A percentile compares a stretch with the other conserved stretches of the same genome.
Conservation (phyloP, 805 yeast species). For the Kregervanrija fluxuum region DNA sequence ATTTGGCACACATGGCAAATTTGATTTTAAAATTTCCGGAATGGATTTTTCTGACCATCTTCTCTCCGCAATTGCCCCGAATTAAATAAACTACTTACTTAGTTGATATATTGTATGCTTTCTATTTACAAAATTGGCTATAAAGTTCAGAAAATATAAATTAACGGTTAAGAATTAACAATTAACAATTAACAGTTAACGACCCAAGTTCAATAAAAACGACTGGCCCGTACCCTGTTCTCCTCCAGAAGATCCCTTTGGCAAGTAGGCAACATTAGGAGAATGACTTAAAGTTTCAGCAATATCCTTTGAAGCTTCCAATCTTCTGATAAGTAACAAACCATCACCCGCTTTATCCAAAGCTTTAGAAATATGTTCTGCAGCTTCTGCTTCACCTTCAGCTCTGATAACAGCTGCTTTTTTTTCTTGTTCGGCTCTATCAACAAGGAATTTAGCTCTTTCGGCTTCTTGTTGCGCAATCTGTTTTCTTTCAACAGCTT, state of each 20-base stretch:
- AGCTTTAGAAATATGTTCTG: slow-evolving; percentile 90
- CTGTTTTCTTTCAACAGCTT: slow-evolving; percentile 97
- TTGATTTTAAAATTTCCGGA: too few relatives aligned
- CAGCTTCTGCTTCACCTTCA: slow-evolving; percentile 99
- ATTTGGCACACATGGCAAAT: too few relatives aligned
- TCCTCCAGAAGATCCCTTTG: slow-evolving; percentile 39
- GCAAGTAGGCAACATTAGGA: slow-evolving; percentile 84
- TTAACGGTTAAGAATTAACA: too few relatives aligned
- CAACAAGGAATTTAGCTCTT: slow-evolving; percentile 88
- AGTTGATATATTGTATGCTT: too few relatives aligned
- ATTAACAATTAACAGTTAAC: slow-evolving; percentile 32
- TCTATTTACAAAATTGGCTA: too few relatives aligned
- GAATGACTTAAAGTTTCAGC: slow-evolving; percentile 81
- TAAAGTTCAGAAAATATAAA: too few relatives aligned
- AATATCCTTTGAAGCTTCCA: slow-evolving; percentile 94
- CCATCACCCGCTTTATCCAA: slow-evolving; percentile 95
- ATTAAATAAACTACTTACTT: too few relatives aligned
- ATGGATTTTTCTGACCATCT: too few relatives aligned
- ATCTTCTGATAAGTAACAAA: slow-evolving; percentile 82
- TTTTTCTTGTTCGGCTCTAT: slow-evolving; percentile 95
- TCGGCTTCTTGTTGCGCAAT: slow-evolving; percentile 99
- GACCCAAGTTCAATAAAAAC: slow-evolving; percentile 61
- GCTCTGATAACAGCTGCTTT: slow-evolving; percentile 94
- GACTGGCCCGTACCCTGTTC: slow-evolving; percentile 39
- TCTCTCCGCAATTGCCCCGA: too few relatives aligned